Base-by-base conservation (phyloP, 2,329 filamentous ascomycete genomes). In the Aspergillus nomiae region DNA sequence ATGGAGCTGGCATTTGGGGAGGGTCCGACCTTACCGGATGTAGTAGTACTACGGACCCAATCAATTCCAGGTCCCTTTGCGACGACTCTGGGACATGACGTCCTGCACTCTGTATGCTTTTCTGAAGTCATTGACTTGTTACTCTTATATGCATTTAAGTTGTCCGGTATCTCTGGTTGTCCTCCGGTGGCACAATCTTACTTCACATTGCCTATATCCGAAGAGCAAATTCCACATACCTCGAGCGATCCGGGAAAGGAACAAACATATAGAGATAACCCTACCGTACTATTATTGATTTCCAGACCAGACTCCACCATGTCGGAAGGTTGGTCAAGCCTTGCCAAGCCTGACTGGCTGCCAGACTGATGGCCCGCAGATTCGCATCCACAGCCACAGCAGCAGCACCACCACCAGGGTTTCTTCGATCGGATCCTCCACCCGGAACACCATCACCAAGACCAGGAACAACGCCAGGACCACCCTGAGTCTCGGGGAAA, bases 11-110 rank as follows among this genome's bases (percentile, higher is more conserved):
- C 9, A 32, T 4, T 32, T 14, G 7, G 6, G 19, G 12, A 54
- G 51, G 32, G 51, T 38, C 12, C n/a, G 51, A 55, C 51, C 24
- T 38, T 38, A 36, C 51, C 32, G 30, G 11, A 36, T 38, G 14
- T 12, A 55, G 51, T 55, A 55, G n/a, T 26, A 55, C 51, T 55
- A 55, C 32, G 12, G 51, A 6, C 14, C 51, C 51, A 55, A 55
- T 55, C 51, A 55, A 8, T 54, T 36, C 9, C 19, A 21, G 7
- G 10, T 21, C 30, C n/a, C n/a, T 41, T 41, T 24, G 21, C 21
- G 3, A n/a, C 3, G 19, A 24, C 24, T n/a, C 16, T 53, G 16
- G 48, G 19, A 51, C 26, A 50, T 54, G 51, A 54, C 51, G 51
- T 54, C 51, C 30, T 54, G 28, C 46, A 50, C 24, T 50, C 26